phyloP scores from a whole-genome alignment of 768 basidiomycete genomes.

The Boletus tomentosulus region DNA sequence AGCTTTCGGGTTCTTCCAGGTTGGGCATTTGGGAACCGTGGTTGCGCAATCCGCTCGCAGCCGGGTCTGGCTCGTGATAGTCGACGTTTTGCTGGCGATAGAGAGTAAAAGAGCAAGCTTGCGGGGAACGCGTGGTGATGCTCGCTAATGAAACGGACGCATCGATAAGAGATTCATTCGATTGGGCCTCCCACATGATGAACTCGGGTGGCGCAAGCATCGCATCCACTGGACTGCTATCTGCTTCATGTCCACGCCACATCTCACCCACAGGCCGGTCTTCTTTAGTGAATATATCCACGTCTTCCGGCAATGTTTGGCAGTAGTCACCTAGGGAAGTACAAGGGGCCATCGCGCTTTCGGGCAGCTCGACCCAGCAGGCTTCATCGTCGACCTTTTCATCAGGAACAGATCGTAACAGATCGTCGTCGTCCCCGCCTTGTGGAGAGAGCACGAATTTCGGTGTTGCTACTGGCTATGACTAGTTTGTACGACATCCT shows the following conservation, averaged over 20 bases:
- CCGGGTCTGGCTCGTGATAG: conserved; percentile 8
- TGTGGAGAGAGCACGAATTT: conserved; percentile 5
- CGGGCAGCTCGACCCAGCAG: conserved; percentile 16
- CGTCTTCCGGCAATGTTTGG: conserved; percentile 8
- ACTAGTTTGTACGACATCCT: conserved; percentile 3
- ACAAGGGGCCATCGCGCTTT: conserved; percentile 6
- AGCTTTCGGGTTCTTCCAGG: conserved; percentile 18
- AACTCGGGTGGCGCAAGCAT: not conserved
- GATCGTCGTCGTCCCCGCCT: conserved; percentile 20
- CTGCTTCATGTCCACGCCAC: conserved; percentile 11
- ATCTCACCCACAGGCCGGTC: conserved; percentile 12
- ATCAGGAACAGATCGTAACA: conserved; percentile 14
- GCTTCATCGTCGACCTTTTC: conserved; percentile 1
- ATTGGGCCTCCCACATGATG: conserved; percentile 6
- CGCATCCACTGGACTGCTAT: not conserved
- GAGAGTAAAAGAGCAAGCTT: conserved; percentile 9
- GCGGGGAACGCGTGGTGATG: conserved; percentile 15
- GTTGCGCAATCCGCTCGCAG: conserved; percentile 5
- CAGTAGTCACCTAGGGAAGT: not conserved
- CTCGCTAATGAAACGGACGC: conserved; percentile 12
- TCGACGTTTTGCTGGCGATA: conserved; percentile 17
- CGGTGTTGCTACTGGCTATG: conserved; percentile 16
- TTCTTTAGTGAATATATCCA: conserved; percentile 16
- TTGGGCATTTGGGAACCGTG: conserved; percentile 11
- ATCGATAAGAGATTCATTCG: conserved; percentile 26